Conservation (phyloP, 441 rosid genomes). For the Jatropha multifida region DNA sequence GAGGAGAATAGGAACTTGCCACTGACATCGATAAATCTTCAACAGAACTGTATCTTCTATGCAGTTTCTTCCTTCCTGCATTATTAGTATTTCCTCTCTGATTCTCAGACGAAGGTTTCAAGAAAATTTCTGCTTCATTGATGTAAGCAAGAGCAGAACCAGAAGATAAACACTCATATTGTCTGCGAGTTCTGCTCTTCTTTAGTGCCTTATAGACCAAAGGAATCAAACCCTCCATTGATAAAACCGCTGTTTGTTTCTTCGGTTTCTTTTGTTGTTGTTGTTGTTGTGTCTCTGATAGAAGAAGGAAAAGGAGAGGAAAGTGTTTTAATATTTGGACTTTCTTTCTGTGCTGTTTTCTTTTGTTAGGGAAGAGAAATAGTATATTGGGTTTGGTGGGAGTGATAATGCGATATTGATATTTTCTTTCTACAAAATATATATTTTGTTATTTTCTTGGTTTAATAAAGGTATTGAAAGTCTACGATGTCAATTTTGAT, state of each 20-base stretch:
- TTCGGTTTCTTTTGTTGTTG: neutral
- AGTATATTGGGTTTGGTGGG: conserved; percentile 26
- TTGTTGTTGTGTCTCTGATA: neutral
- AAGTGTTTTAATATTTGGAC: neutral
- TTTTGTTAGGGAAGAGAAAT: too few relatives aligned
- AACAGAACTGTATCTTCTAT: conserved; percentile 48
- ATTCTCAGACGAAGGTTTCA: conserved; percentile 4
- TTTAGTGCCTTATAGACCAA: conserved; percentile 59
- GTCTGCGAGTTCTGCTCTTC: conserved; percentile 50
- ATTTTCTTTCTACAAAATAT: neutral
- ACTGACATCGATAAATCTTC: conserved; percentile 45
- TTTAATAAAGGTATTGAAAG: neutral
- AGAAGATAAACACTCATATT: conserved; percentile 68
- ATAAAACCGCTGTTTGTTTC: too few relatives aligned
- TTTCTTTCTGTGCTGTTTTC: neutral
- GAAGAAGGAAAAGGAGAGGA: neutral
- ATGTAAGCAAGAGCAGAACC: conserved; percentile 34
- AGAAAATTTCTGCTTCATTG: neutral
- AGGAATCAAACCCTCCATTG: conserved; percentile 85
- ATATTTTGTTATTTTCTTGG: neutral
- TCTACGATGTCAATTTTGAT: conserved; percentile 29
- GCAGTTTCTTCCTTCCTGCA: conserved; percentile 19
- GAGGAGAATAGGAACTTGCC: conserved; percentile 19
- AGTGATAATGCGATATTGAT: conserved; percentile 3
- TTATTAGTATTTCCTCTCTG: neutral